These are phyloP conservation scores for Pelargonium exstipulatum DNA, from an alignment of 441 rosid genomes.

Conservation along the genomic window DNA sequence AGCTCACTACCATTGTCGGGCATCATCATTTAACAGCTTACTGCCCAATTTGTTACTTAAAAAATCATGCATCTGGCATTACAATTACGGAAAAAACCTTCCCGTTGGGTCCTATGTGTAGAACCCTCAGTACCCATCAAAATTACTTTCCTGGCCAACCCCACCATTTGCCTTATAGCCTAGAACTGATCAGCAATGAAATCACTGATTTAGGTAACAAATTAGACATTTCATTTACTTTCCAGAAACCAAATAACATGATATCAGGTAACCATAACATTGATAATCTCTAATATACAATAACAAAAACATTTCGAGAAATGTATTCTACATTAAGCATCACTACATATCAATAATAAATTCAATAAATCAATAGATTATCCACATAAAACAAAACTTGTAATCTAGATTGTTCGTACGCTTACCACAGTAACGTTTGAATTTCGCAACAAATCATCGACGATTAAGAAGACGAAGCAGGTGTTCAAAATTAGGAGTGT, in stretches of 20 bases:
- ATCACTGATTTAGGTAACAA: background rate
- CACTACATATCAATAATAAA: background rate
- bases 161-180: background rate
- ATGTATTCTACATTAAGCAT: background rate
- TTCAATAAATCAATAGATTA: background rate
- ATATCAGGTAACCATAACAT: background rate
- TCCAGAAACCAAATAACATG: background rate
- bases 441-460: background rate
- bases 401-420: background rate
- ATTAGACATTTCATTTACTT: background rate
- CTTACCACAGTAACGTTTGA: constrained; percentile 1
- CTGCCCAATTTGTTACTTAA: no score
- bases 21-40: background rate
- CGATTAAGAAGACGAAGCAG: background rate
- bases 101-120: background rate
- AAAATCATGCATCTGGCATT: no score
- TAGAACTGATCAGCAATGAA: background rate
- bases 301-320: background rate
- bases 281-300: background rate
- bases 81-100: no score
- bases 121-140: background rate
- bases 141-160: background rate
- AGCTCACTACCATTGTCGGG: background rate
- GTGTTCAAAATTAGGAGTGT: background rate
- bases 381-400: background rate